phyloP scores from a whole-genome alignment of 306 rosid species.

The Rosa lucieae region DNA sequence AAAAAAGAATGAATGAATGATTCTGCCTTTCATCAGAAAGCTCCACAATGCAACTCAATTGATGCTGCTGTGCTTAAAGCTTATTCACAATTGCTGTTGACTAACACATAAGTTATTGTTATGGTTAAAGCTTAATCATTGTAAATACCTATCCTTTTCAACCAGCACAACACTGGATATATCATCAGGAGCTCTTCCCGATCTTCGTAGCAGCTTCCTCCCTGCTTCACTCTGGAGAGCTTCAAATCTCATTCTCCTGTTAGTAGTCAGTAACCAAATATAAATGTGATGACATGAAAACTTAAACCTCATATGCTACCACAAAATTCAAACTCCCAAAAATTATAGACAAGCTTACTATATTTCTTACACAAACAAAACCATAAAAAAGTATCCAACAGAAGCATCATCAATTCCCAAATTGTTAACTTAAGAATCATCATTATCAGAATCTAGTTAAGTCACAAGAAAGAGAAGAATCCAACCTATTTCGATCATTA shows the following conservation, averaged over 20 bases:
- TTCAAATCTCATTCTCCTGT: constrained; percentile 74
- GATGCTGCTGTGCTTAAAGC: not conserved
- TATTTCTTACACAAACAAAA: not conserved
- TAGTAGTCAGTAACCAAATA: constrained; percentile 18
- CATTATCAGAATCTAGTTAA: not conserved
- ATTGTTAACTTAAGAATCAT: too few relatives aligned
- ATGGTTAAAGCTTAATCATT: not conserved
- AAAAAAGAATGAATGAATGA: not conserved
- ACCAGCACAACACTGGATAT: constrained; percentile 95
- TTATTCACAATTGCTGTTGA: not conserved
- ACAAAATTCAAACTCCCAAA: not conserved
- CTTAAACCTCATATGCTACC: not conserved
- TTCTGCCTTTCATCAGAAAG: constrained; percentile 7
- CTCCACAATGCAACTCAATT: not conserved
- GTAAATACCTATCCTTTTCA: constrained; percentile 60
- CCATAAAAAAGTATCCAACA: not conserved
- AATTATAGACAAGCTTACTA: not conserved
- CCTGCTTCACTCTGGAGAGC: constrained; percentile 96
- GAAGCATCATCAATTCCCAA: not conserved
- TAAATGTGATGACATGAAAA: not conserved
- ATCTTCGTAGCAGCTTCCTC: constrained; percentile 71
- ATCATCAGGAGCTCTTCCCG: constrained; percentile 96
- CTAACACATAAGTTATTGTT: not conserved
- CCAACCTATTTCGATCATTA: constrained; percentile 67
- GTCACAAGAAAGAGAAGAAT: not conserved